Percentiles rank a stretch among this genome's conserved stretches.
phyloP scores from a whole-genome alignment of 352 stramenopile genomes.

The Phytophthora idaei region DNA sequence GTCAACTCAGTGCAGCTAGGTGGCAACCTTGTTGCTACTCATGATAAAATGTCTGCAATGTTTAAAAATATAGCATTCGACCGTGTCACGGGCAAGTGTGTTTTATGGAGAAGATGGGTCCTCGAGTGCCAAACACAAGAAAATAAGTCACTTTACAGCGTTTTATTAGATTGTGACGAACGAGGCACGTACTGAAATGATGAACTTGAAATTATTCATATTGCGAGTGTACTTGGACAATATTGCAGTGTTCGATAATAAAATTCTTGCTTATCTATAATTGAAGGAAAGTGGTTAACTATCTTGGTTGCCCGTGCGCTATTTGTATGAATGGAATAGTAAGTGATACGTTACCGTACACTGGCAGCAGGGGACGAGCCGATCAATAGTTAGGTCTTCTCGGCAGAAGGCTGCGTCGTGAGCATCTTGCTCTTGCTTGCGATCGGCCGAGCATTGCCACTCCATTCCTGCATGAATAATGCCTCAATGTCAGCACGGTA shows the following conservation, averaged over 20 bases:
- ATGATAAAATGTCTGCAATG: slow-evolving; percentile 2
- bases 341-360: not conserved
- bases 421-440: slow-evolving; percentile 11
- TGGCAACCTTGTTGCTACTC: no score
- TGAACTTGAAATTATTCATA: no score
- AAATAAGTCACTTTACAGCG: slow-evolving; percentile 40
- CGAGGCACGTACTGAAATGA: not conserved
- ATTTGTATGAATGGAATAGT: not conserved
- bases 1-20: slow-evolving; percentile 18
- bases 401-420: not conserved
- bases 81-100: slow-evolving; percentile 22
- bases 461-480: slow-evolving; percentile 9
- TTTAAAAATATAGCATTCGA: slow-evolving; percentile 29
- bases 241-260: no score
- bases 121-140: slow-evolving; percentile 33
- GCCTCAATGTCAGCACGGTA: not conserved
- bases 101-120: slow-evolving; percentile 26
- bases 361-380: not conserved
- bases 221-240: no score
- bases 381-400: not conserved
- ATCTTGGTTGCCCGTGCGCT: not conserved
- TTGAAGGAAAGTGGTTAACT: slow-evolving; percentile 2
- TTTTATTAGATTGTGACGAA: slow-evolving; percentile 12
- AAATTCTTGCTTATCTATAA: slow-evolving; percentile 3
- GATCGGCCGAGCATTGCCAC: slow-evolving; percentile 8